Conservation (phyloP, 345 rosid species). For the Lumnitzera racemosa region DNA sequence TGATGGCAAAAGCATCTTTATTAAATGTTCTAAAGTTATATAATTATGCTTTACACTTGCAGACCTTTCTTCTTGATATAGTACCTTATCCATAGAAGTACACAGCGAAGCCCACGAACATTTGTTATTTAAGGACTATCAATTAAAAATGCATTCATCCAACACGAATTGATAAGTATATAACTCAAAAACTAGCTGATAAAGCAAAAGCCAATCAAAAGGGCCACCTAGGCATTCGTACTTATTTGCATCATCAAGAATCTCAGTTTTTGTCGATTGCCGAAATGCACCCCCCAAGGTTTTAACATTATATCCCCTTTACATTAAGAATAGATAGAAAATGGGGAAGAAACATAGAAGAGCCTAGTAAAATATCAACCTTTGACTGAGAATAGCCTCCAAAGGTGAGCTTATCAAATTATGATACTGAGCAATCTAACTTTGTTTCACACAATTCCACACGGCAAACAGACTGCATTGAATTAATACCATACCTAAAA, state of each 20-base stretch:
- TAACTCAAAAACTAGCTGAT: not conserved
- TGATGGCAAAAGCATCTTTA: too few relatives aligned
- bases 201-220: not conserved
- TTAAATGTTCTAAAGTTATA: too few relatives aligned
- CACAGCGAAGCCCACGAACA: too few relatives aligned
- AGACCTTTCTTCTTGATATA: too few relatives aligned
- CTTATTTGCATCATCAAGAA: conserved; percentile 95
- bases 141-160: too few relatives aligned
- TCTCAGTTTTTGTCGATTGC: conserved; percentile 72
- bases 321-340: not conserved
- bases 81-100: too few relatives aligned
- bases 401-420: conserved; percentile 78
- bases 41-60: too few relatives aligned
- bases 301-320: conserved; percentile 9
- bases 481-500: conserved; percentile 74
- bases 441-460: conserved; percentile 37
- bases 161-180: not conserved
- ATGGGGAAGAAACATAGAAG: not conserved
- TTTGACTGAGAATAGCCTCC: conserved; percentile 94
- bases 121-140: too few relatives aligned
- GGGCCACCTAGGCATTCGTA: conserved; percentile 80
- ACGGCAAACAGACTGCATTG: conserved; percentile 87
- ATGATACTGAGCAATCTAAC: conserved; percentile 47
- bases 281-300: conserved; percentile 90
- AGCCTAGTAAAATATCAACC: conserved; percentile 26